Evolutionary conservation across 176 grass and related monocot genomes (phyloP), one percentile per base, ranked within the genome.

Genomic region (Avena atlantica): DNA sequence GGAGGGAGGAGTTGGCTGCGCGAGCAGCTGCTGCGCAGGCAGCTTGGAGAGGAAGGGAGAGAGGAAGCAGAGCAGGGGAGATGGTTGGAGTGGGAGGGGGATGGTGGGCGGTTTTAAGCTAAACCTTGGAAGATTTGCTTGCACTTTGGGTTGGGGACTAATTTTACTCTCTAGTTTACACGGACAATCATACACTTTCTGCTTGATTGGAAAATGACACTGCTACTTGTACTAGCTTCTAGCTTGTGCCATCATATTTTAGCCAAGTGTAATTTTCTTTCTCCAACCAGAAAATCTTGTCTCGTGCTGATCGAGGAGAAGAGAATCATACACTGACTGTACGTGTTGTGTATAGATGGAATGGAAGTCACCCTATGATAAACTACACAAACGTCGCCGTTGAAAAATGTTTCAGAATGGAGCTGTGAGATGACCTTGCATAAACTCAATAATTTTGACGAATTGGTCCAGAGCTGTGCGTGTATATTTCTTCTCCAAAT

Each of bases 41-140:
- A 70, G 80, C 64, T 23, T 55, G 25, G 25, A 12, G 78, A 20
- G 37, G 85, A 23, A 25, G 50, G 5, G 42, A 24, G 24, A 0
- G 70, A n/a, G 44, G 44, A 12, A 0, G 53, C 5, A 66, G 4
- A 12, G 60, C 9, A 73, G 57, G 49, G 81, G 81, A 84, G 80
- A 83, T 79, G 84, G 84, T 73, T 90, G 74, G 89, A 80, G 80
- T 87, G 81, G 81, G 76, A 78, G 78, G 66, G 12, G 59, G 75
- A 67, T 68, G 75, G 67, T 67, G 85, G 74, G 44, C 64, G 2
- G 45, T 47, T 86, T 83, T 78, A 62, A 44, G 71, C 20, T 82
- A 65, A 45, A 72, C 11, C 71, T 68, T 76, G 40, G 51, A 82
- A 42, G 79, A 65, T 86, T 73, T 64, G 52, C 71, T 44, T 78